phyloP scores from a whole-genome alignment of 768 basidiomycete species.

The Lactarius hengduanensis region DNA sequence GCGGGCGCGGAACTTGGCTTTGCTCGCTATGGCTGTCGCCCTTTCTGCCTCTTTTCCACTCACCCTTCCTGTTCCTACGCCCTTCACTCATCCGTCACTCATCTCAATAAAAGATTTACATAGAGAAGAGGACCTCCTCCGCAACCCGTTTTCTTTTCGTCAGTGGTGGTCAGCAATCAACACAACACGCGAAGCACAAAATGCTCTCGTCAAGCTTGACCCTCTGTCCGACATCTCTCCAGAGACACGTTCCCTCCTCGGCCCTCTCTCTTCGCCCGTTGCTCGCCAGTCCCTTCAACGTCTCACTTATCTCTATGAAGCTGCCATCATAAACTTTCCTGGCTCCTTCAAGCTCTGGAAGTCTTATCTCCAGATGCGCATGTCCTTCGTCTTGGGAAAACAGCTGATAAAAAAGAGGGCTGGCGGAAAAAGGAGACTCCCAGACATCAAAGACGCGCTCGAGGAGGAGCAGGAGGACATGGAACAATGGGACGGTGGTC shows the following conservation, averaged over 20 bases:
- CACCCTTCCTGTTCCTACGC: conserved; percentile 81
- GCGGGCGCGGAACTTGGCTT: conserved; percentile 18
- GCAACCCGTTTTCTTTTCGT: conserved; percentile 88
- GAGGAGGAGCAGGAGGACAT: conserved; percentile 80
- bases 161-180: conserved; percentile 92
- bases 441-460: conserved; percentile 85
- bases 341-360: conserved; percentile 96
- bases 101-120: conserved; percentile 73
- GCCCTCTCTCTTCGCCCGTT: conserved; percentile 71
- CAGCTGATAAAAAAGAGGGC: conserved; percentile 68
- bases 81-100: conserved; percentile 72
- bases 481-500: conserved; percentile 81
- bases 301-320: conserved; percentile 90
- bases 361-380: conserved; percentile 80
- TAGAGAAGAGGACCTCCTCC: conserved; percentile 90
- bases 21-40: conserved; percentile 52
- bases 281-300: conserved; percentile 78
- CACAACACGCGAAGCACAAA: conserved; percentile 65
- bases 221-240: conserved; percentile 46
- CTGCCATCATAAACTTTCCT: conserved; percentile 84
- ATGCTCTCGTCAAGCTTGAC: conserved; percentile 56
- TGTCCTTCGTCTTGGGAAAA: conserved; percentile 83
- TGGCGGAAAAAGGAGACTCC: conserved; percentile 88
- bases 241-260: conserved; percentile 61
- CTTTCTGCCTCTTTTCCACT: conserved; percentile 71